Conservation (phyloP, 768 basidiomycete species). For the Mycena galericulata region DNA sequence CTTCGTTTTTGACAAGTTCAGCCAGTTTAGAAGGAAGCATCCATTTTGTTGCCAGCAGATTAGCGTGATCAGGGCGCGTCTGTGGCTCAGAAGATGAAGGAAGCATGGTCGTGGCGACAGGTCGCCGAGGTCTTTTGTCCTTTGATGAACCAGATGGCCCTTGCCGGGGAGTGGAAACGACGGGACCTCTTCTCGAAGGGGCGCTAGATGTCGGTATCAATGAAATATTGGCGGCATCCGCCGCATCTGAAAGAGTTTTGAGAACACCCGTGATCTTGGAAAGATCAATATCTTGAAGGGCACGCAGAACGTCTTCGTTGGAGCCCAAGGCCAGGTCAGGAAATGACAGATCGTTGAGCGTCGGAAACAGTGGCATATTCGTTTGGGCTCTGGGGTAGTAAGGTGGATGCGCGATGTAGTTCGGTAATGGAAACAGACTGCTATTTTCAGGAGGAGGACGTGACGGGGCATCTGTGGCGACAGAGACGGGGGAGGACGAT, state of each 20-base stretch:
- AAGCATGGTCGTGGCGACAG: slow-evolving; percentile 56
- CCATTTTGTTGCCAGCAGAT: slow-evolving; percentile 85
- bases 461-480: neutral
- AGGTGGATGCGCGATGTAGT: neutral
- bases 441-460: neutral
- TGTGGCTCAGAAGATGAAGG: slow-evolving; percentile 54
- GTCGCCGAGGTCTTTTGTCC: slow-evolving; percentile 44
- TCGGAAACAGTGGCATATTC: slow-evolving; percentile 37
- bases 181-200: slow-evolving; percentile 16
- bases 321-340: slow-evolving; percentile 61
- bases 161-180: slow-evolving; percentile 42
- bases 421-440: slow-evolving; percentile 14
- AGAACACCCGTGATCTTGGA: slow-evolving; percentile 77
- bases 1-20: slow-evolving; percentile 76
- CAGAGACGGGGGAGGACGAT: neutral
- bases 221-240: slow-evolving; percentile 47
- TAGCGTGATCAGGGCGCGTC: slow-evolving; percentile 67
- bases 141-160: slow-evolving; percentile 46
- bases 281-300: slow-evolving; percentile 78
- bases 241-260: slow-evolving; percentile 69
- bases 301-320: slow-evolving; percentile 80
- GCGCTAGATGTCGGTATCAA: slow-evolving; percentile 35
- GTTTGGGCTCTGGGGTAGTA: slow-evolving; percentile 13
- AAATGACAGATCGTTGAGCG: slow-evolving; percentile 38
- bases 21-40: slow-evolving; percentile 75